Base-by-base conservation (phyloP, 805 yeast genomes). In the Saturnispora quitensis region DNA sequence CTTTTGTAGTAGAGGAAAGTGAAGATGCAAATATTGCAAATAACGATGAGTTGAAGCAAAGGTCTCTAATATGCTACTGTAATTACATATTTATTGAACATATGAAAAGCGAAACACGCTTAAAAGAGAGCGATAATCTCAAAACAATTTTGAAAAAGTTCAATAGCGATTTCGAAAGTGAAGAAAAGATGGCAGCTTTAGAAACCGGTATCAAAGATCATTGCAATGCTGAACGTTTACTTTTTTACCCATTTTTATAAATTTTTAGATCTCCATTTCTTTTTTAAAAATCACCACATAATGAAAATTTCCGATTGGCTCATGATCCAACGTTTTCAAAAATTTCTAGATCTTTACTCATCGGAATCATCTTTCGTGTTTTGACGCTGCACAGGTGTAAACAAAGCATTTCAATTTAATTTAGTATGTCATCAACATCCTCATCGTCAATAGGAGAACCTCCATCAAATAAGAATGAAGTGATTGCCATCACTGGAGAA, bases 401-500 rank as follows among this genome's bases (percentile, higher is more conserved):
- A 18, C 9, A 12, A 10, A 5, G 6, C 3, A 13, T 18, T 38
- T 38, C 6, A 13, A 31, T 9, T 7, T 38, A 38, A 25, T 38
- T 20, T 9, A 38, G 9, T 7, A 38, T 38, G 42, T 18, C 42
- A 36, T 36, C 20, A 36, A 10, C 34, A 31, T 31, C 34, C 5
- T 36, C 40, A 38, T 18, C 42, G 8, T 18, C 42, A 18, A n/a
- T 20, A 18, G 20, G 5, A 8, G 20, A 13, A 9, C 17, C 42
- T 12, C 18, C 27, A 12, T 24, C 44, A 12, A 24, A 12, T 15
- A 22, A 22, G 13, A 40, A 40, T 13, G 44, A 13, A 18, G 57
- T 76, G 5, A 82, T 86, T 8, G 85, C 84, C 24, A 81, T 81
- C 35, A 80, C 86, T 0, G 85, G 84, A 0, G 71, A 70, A 12